Evolutionary conservation across 2,329 filamentous ascomycete species (phyloP).

Genomic region (Whalleya microplaca): DNA sequence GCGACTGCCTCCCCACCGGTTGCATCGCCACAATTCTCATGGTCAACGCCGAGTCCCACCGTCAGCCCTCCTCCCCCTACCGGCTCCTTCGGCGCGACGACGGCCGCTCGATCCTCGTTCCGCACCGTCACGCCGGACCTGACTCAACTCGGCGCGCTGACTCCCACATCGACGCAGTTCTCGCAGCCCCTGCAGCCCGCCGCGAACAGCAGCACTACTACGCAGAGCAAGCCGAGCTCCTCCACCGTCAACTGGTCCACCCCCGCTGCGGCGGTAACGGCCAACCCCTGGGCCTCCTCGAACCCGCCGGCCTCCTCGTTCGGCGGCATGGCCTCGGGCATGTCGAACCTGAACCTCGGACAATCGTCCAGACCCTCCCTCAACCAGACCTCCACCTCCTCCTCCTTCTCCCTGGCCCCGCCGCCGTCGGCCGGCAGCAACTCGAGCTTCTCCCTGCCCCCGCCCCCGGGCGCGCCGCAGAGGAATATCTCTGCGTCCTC

Average conservation of each 20-base stretch:
- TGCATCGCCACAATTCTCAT: slow-evolving; percentile 57
- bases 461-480: slow-evolving; percentile 45
- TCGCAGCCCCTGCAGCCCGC: slow-evolving; percentile 62
- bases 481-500: slow-evolving; percentile 28
- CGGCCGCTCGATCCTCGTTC: slow-evolving; percentile 48
- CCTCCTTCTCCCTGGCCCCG: slow-evolving; percentile 62
- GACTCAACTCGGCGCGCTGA: slow-evolving; percentile 56
- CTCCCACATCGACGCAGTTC: slow-evolving; percentile 64
- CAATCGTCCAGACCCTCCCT: slow-evolving; percentile 44
- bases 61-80: slow-evolving; percentile 32
- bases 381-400: slow-evolving; percentile 37
- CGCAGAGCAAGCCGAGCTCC: slow-evolving; percentile 37
- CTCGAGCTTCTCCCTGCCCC: slow-evolving; percentile 52
- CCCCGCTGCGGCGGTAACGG: slow-evolving; percentile 39
- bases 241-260: slow-evolving; percentile 45
- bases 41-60: slow-evolving; percentile 62
- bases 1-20: slow-evolving; percentile 38
- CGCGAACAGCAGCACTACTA: slow-evolving; percentile 15
- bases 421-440: slow-evolving; percentile 46
- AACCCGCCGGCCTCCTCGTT: slow-evolving; percentile 40
- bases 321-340: slow-evolving; percentile 45
- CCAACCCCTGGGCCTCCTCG: slow-evolving; percentile 54
- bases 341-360: slow-evolving; percentile 54
- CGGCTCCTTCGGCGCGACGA: slow-evolving; percentile 38
- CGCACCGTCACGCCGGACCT: slow-evolving; percentile 65